Evolutionary conservation across 164 flowering plant species (phyloP), one percentile per base, ranked within the genome.

Genomic region (Chloranthus sessilifolius): DNA sequence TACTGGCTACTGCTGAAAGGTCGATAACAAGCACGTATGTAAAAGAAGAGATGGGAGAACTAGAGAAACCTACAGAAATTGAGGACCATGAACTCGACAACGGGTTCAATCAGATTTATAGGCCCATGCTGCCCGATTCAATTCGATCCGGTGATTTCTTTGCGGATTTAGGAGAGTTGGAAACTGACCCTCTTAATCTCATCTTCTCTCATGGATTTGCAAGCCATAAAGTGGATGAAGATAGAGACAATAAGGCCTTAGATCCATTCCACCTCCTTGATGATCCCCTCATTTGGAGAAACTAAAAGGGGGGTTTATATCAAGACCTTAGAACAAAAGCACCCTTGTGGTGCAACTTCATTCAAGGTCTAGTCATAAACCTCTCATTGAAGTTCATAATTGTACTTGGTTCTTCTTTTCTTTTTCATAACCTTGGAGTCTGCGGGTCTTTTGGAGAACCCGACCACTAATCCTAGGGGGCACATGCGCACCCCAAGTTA

Each of bases 131-230:
- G 15, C 42, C 21, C 2, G 21, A 38, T n/a, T 9, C 42, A 10
- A n/a, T 17, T 21, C 42, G 19, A 21, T 1, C 42, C 42, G 42
- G 19, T 38, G 7, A 33, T 33, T 38, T 38, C 42, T 38, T 38
- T 21, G 15, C 3, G 11, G 42, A 38, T 17, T n/a, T 38, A 21
- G 42, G 42, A 5, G 42, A 11, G 42, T n/a, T 38, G 15, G 42
- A 38, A 21, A 17, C 42, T 7, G 15, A 38, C 15, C 42, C 42
- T 7, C 15, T 38, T 9, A 38, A 21, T 9, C 42, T 38, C 15
- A 38, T 38, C 42, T 38, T 38, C 19, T 21, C 42, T 38, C 42
- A 38, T n/a, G 42, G 42, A n/a, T 38, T 38, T 21, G 3, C 7
- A n/a, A 21, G 4, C 7, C 20, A 38, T 10, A 38, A 38, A 38